Conservation (phyloP, 2,329 filamentous ascomycete species). For the Phyllosticta citribraziliensis region DNA sequence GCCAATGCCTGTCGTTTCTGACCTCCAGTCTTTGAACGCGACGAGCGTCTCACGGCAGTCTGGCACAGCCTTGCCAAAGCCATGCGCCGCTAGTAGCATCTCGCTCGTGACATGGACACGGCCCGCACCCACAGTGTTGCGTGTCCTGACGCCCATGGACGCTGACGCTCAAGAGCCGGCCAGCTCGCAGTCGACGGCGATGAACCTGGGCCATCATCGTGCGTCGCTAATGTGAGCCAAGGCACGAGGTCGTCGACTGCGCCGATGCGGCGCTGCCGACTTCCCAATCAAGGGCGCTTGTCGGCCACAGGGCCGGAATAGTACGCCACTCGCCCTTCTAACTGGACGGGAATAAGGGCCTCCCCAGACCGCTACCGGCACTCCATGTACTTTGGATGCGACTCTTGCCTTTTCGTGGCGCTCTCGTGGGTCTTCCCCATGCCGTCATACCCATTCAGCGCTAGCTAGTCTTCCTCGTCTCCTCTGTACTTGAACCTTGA, state of each 20-base stretch:
- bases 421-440: conserved; percentile 7
- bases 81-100: neutral
- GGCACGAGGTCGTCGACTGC: neutral
- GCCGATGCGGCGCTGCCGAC: neutral
- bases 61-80: neutral
- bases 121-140: neutral
- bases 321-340: neutral
- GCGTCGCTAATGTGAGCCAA: neutral
- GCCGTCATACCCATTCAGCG: conserved; percentile 2
- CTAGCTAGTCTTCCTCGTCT: neutral
- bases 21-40: neutral
- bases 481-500: neutral
- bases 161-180: conserved; percentile 7
- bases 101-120: neutral
- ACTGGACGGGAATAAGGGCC: conserved; percentile 4
- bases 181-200: conserved; percentile 13
- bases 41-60: neutral
- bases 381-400: neutral
- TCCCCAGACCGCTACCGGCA: conserved; percentile 7
- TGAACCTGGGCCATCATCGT: neutral
- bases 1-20: neutral
- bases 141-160: neutral
- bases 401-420: neutral
- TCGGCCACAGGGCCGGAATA: neutral
- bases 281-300: neutral